phyloP scores from a whole-genome alignment of 75 land plant genomes.

The Gnetum montanum region DNA sequence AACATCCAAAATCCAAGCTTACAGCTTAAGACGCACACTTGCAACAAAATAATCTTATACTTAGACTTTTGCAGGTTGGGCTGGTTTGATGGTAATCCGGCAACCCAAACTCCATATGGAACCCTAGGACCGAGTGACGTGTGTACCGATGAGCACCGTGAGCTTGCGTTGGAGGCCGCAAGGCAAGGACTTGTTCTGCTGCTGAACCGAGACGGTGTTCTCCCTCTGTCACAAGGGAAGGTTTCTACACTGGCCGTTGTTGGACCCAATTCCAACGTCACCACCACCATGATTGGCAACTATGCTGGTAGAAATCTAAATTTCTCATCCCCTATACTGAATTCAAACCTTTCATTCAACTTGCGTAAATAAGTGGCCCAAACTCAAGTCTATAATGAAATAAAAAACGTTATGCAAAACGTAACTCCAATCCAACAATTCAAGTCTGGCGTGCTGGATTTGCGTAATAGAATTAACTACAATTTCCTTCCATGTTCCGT shows the following conservation, averaged over 20 bases:
- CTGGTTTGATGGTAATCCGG: slow-evolving; percentile 82
- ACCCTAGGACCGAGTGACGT: slow-evolving; percentile 61
- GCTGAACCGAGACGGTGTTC: slow-evolving; percentile 42
- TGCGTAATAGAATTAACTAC: no score
- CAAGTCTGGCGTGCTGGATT: no score
- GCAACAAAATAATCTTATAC: no score
- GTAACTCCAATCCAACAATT: no score
- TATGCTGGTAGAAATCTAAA: slow-evolving; percentile 80
- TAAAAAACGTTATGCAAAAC: no score
- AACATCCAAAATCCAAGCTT: no score
- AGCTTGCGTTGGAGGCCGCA: slow-evolving; percentile 80
- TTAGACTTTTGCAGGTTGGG: no score
- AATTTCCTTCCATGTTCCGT: no score
- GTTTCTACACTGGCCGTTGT: slow-evolving; percentile 49
- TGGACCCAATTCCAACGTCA: slow-evolving; percentile 88
- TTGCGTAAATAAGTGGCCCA: no score
- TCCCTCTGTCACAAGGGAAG: slow-evolving; percentile 15
- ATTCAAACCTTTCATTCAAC: no score
- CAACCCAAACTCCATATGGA: slow-evolving; percentile 45
- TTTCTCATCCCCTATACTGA: background rate
- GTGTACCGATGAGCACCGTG: slow-evolving; percentile 57
- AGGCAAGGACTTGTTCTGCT: slow-evolving; percentile 80
- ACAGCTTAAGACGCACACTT: no score
- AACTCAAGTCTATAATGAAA: no score
- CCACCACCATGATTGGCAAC: slow-evolving; percentile 77